Base-by-base conservation (phyloP, 116 monocot genomes). In the Dioscorea cayenensis region DNA sequence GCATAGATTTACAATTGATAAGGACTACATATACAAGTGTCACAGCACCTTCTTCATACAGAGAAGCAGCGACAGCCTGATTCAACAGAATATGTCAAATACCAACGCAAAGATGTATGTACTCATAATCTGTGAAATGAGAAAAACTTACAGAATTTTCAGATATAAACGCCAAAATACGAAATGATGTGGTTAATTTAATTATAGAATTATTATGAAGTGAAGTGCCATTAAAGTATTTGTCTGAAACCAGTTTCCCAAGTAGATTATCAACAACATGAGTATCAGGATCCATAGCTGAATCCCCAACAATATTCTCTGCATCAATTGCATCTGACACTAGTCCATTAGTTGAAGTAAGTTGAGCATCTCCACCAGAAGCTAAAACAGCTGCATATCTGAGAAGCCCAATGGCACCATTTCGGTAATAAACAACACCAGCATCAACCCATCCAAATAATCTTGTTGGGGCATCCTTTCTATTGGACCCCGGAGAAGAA, bases 381-480 rank as follows among this genome's bases (percentile, higher is more conserved):
- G 94, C 99, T 77, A 99, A 85, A 73, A 99, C 69, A 71, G 99
- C 91, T 73, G 99, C 86, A 89, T 99, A 99, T 72, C 85, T 77
- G 36, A 99, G 85, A 66, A 99, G 90, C n/a, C 99, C 99, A 77
- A 78, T 73, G 28, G 87, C 89, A 28, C 99, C 99, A 77, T 91
- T 99, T 79, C 77, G 94, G 51, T 94, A 83, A 84, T 99, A 99
- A 27, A 99, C 85, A 36, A 94, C 91, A 77, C 89, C 99, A 66
- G 91, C 99, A 77, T 94, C 99, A 49, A 99, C 89, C 99, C 94
- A 99, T 73, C 94, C 94, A 76, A 99, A 80, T 71, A 99, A 85
- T 64, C 99, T 86, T 71, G 84, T 84, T 62, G 99, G 94, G 62
- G 99, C 99, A 91, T 99, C 94, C 77, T 99, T 94, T 64, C 87